A percentile compares a stretch with the other conserved stretches of the same genome.
Evolutionary conservation across 805 yeast genomes (phyloP).

Genomic region (Limtongia smithiae): DNA sequence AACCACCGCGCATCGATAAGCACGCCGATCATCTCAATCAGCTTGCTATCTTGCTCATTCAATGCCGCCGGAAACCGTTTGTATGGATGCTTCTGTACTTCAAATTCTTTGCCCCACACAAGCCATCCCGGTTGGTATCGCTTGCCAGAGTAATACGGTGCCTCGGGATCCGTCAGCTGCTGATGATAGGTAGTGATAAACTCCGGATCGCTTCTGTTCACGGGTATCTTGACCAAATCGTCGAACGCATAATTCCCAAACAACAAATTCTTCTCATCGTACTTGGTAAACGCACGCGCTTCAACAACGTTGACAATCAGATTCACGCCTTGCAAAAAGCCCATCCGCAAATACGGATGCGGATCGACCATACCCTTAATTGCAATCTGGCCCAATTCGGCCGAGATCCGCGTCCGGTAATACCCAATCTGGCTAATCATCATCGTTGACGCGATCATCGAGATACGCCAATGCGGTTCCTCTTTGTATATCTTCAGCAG

Average conservation of each 20-base stretch:
- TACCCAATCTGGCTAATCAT: conserved; percentile 2
- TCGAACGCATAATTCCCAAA: conserved; percentile 40
- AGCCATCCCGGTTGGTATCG: conserved; percentile 62
- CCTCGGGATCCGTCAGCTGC: conserved; percentile 50
- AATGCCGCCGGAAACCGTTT: conserved; percentile 33
- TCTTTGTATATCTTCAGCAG: conserved; percentile 17
- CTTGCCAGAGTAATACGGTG: conserved; percentile 60
- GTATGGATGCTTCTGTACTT: conserved; percentile 33
- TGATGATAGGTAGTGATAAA: conserved; percentile 45
- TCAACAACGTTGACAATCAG: conserved; percentile 49
- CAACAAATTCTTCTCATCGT: conserved; percentile 43
- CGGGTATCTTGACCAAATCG: conserved; percentile 39
- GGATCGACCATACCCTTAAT: conserved; percentile 35
- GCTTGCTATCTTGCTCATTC: conserved; percentile 42
- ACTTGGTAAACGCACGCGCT: conserved; percentile 45
- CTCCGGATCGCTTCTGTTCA: conserved; percentile 45
- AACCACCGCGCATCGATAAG: conserved; percentile 58
- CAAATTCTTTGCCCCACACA: conserved; percentile 62
- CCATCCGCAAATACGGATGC: conserved; percentile 64
- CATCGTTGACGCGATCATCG: conserved; percentile 6
- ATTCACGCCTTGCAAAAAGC: conserved; percentile 58
- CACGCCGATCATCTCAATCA: conserved; percentile 45
- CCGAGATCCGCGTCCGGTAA: conserved; percentile 10
- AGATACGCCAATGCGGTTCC: conserved; percentile 19
- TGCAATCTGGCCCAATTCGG: conserved; percentile 8